Evolutionary conservation across 345 rosid genomes (phyloP).

Genomic region (Capsella bursapastoris): DNA sequence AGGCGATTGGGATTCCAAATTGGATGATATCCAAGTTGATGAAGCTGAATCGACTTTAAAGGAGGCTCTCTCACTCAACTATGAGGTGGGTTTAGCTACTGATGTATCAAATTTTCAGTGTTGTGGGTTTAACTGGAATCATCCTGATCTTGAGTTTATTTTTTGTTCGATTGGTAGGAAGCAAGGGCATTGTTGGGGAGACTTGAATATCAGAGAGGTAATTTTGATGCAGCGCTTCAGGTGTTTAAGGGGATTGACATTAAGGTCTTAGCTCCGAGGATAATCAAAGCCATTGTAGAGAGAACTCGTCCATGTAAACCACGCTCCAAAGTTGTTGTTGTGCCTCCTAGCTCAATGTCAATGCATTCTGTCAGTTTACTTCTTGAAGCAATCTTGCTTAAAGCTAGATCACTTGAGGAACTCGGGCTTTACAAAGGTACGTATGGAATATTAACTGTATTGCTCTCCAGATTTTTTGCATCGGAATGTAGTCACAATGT

Average conservation of each 20-base stretch:
- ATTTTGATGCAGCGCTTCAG: slow-evolving; percentile 93
- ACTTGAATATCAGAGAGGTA: slow-evolving; percentile 90
- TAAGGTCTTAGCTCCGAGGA: slow-evolving; percentile 66
- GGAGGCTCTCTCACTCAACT: slow-evolving; percentile 96
- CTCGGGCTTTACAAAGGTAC: slow-evolving; percentile 72
- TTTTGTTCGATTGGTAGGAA: slow-evolving; percentile 55
- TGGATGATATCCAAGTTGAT: slow-evolving; percentile 82
- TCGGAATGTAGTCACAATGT: not conserved
- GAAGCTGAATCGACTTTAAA: slow-evolving; percentile 95
- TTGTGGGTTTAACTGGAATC: not conserved
- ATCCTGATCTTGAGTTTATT: slow-evolving; percentile 2
- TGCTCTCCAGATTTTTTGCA: not conserved
- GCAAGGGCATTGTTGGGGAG: slow-evolving; percentile 97
- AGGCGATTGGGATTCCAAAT: slow-evolving; percentile 81
- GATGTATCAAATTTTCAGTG: not conserved
- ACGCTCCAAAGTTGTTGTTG: slow-evolving; percentile 56
- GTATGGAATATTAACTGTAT: not conserved
- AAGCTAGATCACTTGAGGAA: slow-evolving; percentile 81
- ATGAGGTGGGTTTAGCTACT: slow-evolving; percentile 63
- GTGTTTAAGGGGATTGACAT: slow-evolving; percentile 92
- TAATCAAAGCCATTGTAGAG: slow-evolving; percentile 66
- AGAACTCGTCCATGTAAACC: slow-evolving; percentile 62
- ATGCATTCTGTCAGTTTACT: slow-evolving; percentile 92
- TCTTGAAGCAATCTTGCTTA: slow-evolving; percentile 86
- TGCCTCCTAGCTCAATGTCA: slow-evolving; percentile 64